A percentile compares a stretch with the other conserved stretches of the same genome.
These are phyloP conservation scores for Rubia occidens DNA, from an alignment of 305 asterid species.

Conservation along the genomic window DNA sequence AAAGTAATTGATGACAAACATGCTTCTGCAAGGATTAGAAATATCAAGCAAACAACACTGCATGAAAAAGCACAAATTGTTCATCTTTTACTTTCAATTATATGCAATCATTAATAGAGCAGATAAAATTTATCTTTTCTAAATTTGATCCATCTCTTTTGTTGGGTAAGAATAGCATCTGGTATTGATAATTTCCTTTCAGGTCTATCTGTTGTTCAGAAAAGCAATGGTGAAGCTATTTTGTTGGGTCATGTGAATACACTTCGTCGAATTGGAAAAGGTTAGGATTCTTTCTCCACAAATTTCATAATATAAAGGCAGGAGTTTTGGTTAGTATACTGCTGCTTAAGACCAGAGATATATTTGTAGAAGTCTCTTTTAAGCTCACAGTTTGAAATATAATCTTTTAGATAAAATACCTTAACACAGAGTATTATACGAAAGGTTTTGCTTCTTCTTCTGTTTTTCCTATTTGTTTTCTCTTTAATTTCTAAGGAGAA, in stretches of 20 bases:
- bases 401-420: no score
- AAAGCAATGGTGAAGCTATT: constrained; percentile 66
- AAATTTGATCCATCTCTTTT: not conserved
- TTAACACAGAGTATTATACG: no score
- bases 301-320: not conserved
- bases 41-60: not conserved
- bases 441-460: constrained; percentile 37
- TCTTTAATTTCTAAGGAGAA: not conserved
- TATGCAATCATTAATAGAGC: not conserved
- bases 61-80: not conserved
- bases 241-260: constrained; percentile 78
- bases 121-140: not conserved
- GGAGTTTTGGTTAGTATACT: not conserved
- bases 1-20: not conserved
- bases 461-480: not conserved
- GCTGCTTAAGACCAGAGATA: not conserved
- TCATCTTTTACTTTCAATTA: not conserved
- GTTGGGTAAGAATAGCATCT: not conserved
- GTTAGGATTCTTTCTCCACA: constrained; percentile 25
- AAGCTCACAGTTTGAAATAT: not conserved
- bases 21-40: not conserved
- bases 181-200: constrained; percentile 6
- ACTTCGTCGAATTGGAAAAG: constrained; percentile 54
- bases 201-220: constrained; percentile 90
- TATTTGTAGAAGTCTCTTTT: not conserved